Base-by-base conservation (phyloP, 1,139 yeast genomes). In the Hansenula sp. region DNA sequence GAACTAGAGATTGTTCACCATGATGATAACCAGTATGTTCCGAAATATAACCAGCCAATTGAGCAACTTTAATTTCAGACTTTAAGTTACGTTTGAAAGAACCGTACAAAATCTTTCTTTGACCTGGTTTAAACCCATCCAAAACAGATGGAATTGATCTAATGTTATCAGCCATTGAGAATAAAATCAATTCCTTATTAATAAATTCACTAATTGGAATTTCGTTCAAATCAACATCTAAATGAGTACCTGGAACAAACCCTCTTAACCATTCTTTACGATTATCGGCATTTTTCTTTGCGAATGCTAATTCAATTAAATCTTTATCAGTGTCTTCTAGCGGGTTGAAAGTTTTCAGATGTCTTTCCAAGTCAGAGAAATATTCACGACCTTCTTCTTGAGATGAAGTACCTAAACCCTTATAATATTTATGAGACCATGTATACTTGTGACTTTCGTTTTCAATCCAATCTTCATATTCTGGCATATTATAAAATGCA, bases 51-150 rank as follows among this genome's bases (percentile, higher is more conserved):
- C 97, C 97, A 21, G 88, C 94, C 52, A 94, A 75, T 61, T 87
- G 96, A 9, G 94, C 89, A 35, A 94, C 98, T 60, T 91, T 91
- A 55, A 89, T 81, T 67, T 93, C 97, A 36, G 74, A 70, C 43
- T 68, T 77, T 53, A 89, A 70, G 56, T 89, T 89, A 63, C 90
- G 81, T 62, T 87, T 87, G 65, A 91, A 87, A 60, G 93, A 85
- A 45, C 95, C 96, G 64, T 71, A 93, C 52, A 94, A 68, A 36
- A 93, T 95, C 61, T 94, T 94, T 60, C 99, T 80, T 66, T 94
- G 99, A 51, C 96, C 96, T 0, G 99, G 99, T 63, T 94, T 94
- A 53, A 93, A 80, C 1, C 99, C 99, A 69, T 94, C 99, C 58
- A 93, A 70, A 1, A 90, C 87, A 5, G 90, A 85, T 1, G 99